These are phyloP conservation scores for Solanum chmielewskii DNA, from an alignment of 257 asterid species.

Conservation along the genomic window DNA sequence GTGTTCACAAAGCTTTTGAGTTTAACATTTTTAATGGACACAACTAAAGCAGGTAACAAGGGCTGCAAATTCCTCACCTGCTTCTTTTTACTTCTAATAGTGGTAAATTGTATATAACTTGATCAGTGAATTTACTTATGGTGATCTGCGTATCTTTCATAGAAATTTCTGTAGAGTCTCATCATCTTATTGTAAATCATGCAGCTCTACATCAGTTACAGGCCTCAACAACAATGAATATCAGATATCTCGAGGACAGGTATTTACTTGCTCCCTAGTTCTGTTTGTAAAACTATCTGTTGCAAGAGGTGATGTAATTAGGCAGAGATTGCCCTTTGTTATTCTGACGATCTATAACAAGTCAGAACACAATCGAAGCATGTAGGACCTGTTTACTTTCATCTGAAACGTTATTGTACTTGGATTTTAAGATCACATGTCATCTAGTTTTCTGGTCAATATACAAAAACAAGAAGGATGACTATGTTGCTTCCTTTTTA, in stretches of 20 bases:
- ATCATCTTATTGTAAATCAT: constrained; percentile 8
- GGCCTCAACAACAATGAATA: constrained; percentile 97
- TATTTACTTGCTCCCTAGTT: constrained; percentile 10
- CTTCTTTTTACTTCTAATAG: background rate
- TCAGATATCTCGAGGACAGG: constrained; percentile 92
- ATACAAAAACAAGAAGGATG: background rate
- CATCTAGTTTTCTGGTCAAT: background rate
- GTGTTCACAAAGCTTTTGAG: background rate
- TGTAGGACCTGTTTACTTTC: background rate
- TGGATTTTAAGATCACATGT: background rate
- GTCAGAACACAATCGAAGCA: background rate
- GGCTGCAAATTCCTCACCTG: background rate
- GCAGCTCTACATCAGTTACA: constrained; percentile 78
- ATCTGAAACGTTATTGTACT: background rate
- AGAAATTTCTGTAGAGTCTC: background rate
- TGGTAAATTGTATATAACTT: background rate
- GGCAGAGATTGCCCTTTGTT: background rate
- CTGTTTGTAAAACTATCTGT: background rate
- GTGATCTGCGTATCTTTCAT: background rate
- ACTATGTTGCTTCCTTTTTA: background rate
- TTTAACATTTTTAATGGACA: background rate
- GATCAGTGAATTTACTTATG: background rate
- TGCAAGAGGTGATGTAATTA: background rate
- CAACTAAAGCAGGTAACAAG: background rate
- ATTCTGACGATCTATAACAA: background rate